Percentiles rank a stretch among this genome's conserved stretches.
Conservation (phyloP, 2,329 filamentous ascomycete genomes). For the Byssothecium circinans region DNA sequence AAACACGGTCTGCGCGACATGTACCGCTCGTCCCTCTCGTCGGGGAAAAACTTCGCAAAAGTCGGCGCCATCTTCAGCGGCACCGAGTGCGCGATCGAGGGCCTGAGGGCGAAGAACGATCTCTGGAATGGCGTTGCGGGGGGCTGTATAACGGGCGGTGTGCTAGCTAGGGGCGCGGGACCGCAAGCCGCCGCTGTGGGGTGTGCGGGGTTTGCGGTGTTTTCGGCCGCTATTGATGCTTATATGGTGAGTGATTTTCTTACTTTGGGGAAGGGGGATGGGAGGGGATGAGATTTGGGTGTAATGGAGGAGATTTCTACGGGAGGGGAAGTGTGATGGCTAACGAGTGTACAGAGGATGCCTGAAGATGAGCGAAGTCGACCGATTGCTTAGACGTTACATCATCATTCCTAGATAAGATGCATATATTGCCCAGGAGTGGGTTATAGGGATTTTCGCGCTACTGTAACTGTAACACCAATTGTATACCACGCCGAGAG, state of each 20-base stretch:
- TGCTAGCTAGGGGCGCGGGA: slow-evolving; percentile 81
- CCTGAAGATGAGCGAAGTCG: slow-evolving; percentile 45
- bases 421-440: slow-evolving; percentile 39
- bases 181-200: slow-evolving; percentile 86
- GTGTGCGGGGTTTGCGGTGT: slow-evolving; percentile 91
- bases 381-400: slow-evolving; percentile 43
- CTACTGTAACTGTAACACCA: background rate
- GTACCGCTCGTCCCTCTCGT: slow-evolving; percentile 78
- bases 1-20: slow-evolving; percentile 90
- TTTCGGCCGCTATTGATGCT: slow-evolving; percentile 86
- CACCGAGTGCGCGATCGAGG: slow-evolving; percentile 95
- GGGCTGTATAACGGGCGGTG: slow-evolving; percentile 88
- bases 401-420: too few relatives aligned
- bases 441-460: background rate
- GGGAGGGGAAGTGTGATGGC: background rate
- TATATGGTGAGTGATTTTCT: slow-evolving; percentile 63
- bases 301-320: too few relatives aligned
- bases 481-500: slow-evolving; percentile 1
- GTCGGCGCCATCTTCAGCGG: slow-evolving; percentile 89
- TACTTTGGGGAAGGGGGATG: background rate
- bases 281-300: slow-evolving; percentile 37
- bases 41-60: slow-evolving; percentile 90
- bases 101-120: slow-evolving; percentile 89
- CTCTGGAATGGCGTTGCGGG: slow-evolving; percentile 82
- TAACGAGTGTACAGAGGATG: slow-evolving; percentile 29